Evolutionary conservation across 1,284 basidiomycete species (phyloP), one percentile per base, ranked within the genome.

Genomic region (Boletellus sp.): DNA sequence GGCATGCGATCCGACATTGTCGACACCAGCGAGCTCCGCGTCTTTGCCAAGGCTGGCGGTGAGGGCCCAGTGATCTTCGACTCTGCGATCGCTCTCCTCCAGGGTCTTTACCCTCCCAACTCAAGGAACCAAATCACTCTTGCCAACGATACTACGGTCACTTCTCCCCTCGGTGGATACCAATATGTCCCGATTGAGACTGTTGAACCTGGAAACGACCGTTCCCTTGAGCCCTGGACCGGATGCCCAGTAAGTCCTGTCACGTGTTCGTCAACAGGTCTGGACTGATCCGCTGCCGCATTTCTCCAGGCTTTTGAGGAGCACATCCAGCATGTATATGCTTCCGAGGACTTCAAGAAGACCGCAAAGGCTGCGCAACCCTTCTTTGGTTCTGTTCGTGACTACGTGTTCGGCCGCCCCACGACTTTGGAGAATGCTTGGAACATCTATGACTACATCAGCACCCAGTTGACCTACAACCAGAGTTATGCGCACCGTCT

Each of bases 61-160:
- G 91, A 93, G 63, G 90, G 89, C 37, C 74, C 82, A 17, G 84
- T 89, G 29, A 89, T 92, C 54, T 88, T 92, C 66, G 87, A 92
- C 71, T 86, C 84, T 13, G 78, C 84, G 25, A 84, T 85, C 41
- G 84, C 86, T 19, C 72, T 87, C 37, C 76, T 90, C 30, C 89
- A 92, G 66, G 88, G 87, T 29, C 70, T 89, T 35, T 91, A 82
- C 77, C 87, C 88, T 19, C 86, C 87, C 19, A 85, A 77, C 61
- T 69, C 72, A 30, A 72, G 76, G 38, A 83, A 86, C 72, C 81
- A 77, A 61, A 83, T 84, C 56, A 70, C 74, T 37, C 79, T 92
- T 14, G 90, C 91, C 8, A 91, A 94, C 55, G 88, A 83, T 51
- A 79, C 79, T 13, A 80, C 73, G 13, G 73, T 94, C 37, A 67